Evolutionary conservation across 2,329 filamentous ascomycete species (phyloP), one percentile per base, ranked within the genome.

Genomic region (Aspergillus fructus): DNA sequence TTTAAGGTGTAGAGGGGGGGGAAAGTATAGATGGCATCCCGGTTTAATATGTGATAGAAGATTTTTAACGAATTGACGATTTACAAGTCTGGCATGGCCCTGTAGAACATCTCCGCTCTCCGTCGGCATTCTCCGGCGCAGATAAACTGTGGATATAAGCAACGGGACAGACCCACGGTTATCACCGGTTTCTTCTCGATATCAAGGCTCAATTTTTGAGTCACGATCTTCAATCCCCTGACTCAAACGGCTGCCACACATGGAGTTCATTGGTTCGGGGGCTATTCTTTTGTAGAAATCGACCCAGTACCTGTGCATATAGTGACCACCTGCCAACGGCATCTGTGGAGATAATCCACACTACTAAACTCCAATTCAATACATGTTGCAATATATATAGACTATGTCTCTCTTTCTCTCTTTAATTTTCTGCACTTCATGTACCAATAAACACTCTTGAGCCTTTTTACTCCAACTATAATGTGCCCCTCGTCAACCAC

Each of bases 1-100:
- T 81, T 61, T 76, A 78, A 71, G 77, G 79, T 59, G 76, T 77
- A 71, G 75, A 55, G 15, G 15, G 34, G 5, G 6, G 13, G 56
- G 62, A 50, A 52, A 52, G 53, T 48, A 21, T 19, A 17, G 30
- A 37, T 51, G 23, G 9, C 24, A 34, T 52, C 21, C 23, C 13
- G 5, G 7, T 23, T 23, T 46, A n/a, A 21, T 33, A 8, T 17
- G 13, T 19, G 27, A 40, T 46, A 43, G 49, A 43, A n/a, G 49
- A 42, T 24, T 50, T 13, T 41, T 37, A 42, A 51, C 39, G 49
- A 51, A 51, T 43, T 23, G 34, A 51, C 40, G 49, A 34, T 30
- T 33, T 34, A 2, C 6, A 13, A 37, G 13, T n/a, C 34, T 37
- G 5, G 1, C 34, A 7, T 37, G 34, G 34, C n/a, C 34, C 2